Conservation (phyloP, 352 stramenopile genomes). For the Pythium myriotylum region DNA sequence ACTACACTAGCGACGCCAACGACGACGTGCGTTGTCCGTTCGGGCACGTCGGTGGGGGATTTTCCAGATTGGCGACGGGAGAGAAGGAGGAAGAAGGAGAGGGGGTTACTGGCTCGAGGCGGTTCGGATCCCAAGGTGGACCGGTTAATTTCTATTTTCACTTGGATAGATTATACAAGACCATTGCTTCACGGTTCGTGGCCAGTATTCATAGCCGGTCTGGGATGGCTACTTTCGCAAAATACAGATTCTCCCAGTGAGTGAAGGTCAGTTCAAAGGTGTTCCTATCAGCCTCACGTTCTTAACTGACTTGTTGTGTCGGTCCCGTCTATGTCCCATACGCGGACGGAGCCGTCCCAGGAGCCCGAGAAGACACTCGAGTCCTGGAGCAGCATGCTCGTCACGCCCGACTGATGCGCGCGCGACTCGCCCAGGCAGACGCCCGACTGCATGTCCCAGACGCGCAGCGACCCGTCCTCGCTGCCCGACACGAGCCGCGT, state of each 20-base stretch:
- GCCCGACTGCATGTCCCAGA: slow-evolving; percentile 85
- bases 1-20: no score
- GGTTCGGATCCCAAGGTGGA: no score
- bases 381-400: slow-evolving; percentile 61
- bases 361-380: slow-evolving; percentile 70
- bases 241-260: background rate
- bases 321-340: slow-evolving; percentile 62
- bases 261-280: background rate
- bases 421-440: slow-evolving; percentile 59
- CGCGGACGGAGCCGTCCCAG: slow-evolving; percentile 71
- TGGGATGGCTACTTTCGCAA: background rate
- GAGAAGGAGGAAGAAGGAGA: no score
- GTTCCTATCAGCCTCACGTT: background rate
- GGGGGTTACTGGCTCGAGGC: no score
- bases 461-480: slow-evolving; percentile 69
- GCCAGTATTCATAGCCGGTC: background rate
- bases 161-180: no score
- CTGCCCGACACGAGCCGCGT: slow-evolving; percentile 77
- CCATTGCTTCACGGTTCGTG: no score
- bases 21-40: no score
- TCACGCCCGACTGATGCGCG: slow-evolving; percentile 66
- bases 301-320: background rate
- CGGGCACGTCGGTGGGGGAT: no score
- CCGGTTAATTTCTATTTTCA: no score
- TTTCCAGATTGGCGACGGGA: no score